A percentile compares a stretch with the other conserved stretches of the same genome.
Evolutionary conservation across 2,329 filamentous ascomycete species (phyloP).

Genomic region (Ascocoryne sarcoides): DNA sequence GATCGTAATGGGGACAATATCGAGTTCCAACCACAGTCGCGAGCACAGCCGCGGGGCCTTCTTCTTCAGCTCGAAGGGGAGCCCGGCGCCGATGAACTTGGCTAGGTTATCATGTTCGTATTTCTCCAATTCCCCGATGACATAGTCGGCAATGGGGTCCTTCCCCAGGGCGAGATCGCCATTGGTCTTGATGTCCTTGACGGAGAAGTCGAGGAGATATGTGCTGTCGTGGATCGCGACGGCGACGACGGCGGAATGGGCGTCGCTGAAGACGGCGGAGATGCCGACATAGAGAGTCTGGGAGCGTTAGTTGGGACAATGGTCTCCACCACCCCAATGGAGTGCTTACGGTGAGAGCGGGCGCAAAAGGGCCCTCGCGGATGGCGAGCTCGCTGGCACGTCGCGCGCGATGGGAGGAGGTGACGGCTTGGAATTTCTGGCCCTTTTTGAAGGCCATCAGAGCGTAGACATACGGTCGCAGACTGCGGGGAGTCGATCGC

Average conservation of each 20-base stretch:
- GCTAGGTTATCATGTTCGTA: slow-evolving; percentile 59
- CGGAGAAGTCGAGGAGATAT: slow-evolving; percentile 65
- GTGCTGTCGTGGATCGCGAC: slow-evolving; percentile 66
- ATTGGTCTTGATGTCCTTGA: slow-evolving; percentile 45
- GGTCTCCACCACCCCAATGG: neutral
- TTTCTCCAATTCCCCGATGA: slow-evolving; percentile 45
- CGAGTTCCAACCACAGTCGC: slow-evolving; percentile 66
- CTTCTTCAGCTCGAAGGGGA: slow-evolving; percentile 50
- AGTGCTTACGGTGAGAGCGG: slow-evolving; percentile 13
- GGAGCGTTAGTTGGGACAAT: neutral
- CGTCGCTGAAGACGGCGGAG: slow-evolving; percentile 43
- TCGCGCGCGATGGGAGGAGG: slow-evolving; percentile 11
- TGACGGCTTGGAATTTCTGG: slow-evolving; percentile 10
- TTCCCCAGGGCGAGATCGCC: slow-evolving; percentile 31
- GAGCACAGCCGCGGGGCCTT: slow-evolving; percentile 59
- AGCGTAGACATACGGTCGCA: slow-evolving; percentile 17
- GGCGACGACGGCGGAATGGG: slow-evolving; percentile 48
- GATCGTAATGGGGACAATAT: slow-evolving; percentile 65
- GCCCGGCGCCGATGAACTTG: slow-evolving; percentile 69
- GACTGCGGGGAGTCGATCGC: slow-evolving; percentile 10
- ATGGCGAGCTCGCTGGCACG: slow-evolving; percentile 13
- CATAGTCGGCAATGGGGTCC: slow-evolving; percentile 47
- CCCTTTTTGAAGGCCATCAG: slow-evolving; percentile 19
- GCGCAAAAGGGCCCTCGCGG: slow-evolving; percentile 16
- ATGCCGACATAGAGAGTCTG: slow-evolving; percentile 55